Percentiles rank a stretch among this genome's conserved stretches.
These are phyloP conservation scores for Panaeolus papilionaceus DNA, from an alignment of 768 basidiomycete genomes.

Conservation along the genomic window DNA sequence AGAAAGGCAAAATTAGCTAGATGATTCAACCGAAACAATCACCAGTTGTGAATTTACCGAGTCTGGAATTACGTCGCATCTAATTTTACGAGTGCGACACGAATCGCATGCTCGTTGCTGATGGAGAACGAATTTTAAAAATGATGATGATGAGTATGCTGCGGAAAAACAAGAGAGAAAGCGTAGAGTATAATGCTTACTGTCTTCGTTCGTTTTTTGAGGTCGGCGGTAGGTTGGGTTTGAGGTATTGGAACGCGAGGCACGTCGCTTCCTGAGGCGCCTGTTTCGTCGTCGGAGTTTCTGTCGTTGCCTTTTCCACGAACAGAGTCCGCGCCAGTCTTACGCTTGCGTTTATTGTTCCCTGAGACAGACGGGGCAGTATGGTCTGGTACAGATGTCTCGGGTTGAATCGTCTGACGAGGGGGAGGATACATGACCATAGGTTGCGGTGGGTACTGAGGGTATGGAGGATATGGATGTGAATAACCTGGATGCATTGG, in stretches of 20 bases:
- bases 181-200: constrained; percentile 40
- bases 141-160: constrained; percentile 12
- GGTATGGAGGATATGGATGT: constrained; percentile 65
- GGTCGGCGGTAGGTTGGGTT: constrained; percentile 50
- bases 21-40: constrained; percentile 12
- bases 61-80: constrained; percentile 89
- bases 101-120: constrained; percentile 87
- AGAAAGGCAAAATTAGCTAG: constrained; percentile 13
- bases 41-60: constrained; percentile 36
- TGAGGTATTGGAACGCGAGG: constrained; percentile 40
- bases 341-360: constrained; percentile 72
- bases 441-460: constrained; percentile 64
- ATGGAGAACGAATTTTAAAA: constrained; percentile 15
- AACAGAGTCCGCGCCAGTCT: constrained; percentile 40
- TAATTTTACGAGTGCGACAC: constrained; percentile 89
- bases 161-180: constrained; percentile 8
- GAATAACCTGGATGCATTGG: constrained; percentile 63
- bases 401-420: constrained; percentile 40
- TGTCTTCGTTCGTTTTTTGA: constrained; percentile 91
- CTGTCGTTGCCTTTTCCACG: constrained; percentile 51
- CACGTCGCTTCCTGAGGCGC: constrained; percentile 54
- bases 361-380: constrained; percentile 38
- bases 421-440: constrained; percentile 74
- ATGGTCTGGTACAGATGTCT: constrained; percentile 35
- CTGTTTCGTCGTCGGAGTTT: constrained; percentile 61